Percentiles rank a stretch among this genome's conserved stretches.
Evolutionary conservation across 768 basidiomycete genomes (phyloP).

Genomic region (Polyporus arcularius): DNA sequence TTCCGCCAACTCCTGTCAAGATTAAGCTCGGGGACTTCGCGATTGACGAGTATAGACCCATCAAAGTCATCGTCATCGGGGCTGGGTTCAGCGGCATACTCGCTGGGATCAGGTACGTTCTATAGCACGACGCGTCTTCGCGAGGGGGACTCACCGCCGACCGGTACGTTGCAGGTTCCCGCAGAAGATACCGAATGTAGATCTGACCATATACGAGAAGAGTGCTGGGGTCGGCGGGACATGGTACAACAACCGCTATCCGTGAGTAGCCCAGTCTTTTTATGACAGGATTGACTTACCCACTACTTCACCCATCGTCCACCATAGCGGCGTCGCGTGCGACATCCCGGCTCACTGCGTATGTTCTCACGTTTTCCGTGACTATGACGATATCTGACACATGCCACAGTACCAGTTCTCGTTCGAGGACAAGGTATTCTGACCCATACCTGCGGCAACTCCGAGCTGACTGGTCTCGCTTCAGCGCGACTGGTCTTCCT

Average conservation of each 20-base stretch:
- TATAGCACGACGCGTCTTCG: not conserved
- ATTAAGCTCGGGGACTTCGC: constrained; percentile 42
- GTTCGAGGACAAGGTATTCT: constrained; percentile 50
- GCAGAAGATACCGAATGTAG: constrained; percentile 44
- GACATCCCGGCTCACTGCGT: constrained; percentile 62
- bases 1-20: not conserved
- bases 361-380: constrained; percentile 21
- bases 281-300: not conserved
- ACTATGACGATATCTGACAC: not conserved
- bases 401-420: constrained; percentile 55
- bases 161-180: not conserved
- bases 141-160: no score
- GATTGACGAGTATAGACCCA: constrained; percentile 53
- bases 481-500: constrained; percentile 60
- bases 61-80: constrained; percentile 58
- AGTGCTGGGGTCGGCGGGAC: constrained; percentile 61
- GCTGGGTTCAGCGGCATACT: constrained; percentile 62
- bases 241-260: constrained; percentile 60
- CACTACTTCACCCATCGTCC: not conserved
- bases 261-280: constrained; percentile 35
- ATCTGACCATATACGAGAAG: constrained; percentile 61
- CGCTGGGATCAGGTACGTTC: constrained; percentile 52
- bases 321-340: constrained; percentile 52
- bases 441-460: not conserved
- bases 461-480: not conserved